Evolutionary conservation across 345 rosid species (phyloP).

Genomic region (Citrus reticulata): DNA sequence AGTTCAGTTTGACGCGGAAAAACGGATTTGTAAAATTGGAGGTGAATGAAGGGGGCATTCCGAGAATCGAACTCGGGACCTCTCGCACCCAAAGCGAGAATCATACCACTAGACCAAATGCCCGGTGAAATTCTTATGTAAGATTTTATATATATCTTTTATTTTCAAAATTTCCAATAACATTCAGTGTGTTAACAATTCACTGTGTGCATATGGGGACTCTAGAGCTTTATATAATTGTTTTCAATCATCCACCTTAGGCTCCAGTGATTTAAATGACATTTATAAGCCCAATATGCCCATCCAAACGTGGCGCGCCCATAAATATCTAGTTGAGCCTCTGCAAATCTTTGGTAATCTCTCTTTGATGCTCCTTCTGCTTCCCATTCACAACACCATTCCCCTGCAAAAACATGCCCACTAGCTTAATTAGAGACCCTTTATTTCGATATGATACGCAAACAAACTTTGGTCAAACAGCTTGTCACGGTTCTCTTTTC

Average conservation of each 20-base stretch:
- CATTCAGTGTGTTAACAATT: no score
- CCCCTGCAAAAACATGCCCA: slow-evolving; percentile 16
- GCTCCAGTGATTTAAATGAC: slow-evolving; percentile 19
- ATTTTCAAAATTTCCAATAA: no score
- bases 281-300: slow-evolving; percentile 36
- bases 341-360: slow-evolving; percentile 23
- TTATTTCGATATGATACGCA: not conserved
- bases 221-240: slow-evolving; percentile 9
- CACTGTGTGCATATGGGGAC: not conserved
- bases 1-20: no score
- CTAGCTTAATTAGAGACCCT: not conserved
- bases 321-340: slow-evolving; percentile 24
- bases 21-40: no score
- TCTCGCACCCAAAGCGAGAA: slow-evolving; percentile 88
- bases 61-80: slow-evolving; percentile 71
- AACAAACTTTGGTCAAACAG: not conserved
- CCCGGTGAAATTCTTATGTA: not conserved
- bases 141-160: no score
- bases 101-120: slow-evolving; percentile 87
- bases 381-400: slow-evolving; percentile 29
- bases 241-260: slow-evolving; percentile 33
- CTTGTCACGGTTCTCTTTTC: not conserved
- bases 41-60: slow-evolving; percentile 37
- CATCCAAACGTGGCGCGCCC: slow-evolving; percentile 36
- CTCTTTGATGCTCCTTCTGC: slow-evolving; percentile 13